A percentile compares a stretch with the other conserved stretches of the same genome.
Conservation (phyloP, 805 yeast species). For the Cyberlindnera nakhonratchasimensis region DNA sequence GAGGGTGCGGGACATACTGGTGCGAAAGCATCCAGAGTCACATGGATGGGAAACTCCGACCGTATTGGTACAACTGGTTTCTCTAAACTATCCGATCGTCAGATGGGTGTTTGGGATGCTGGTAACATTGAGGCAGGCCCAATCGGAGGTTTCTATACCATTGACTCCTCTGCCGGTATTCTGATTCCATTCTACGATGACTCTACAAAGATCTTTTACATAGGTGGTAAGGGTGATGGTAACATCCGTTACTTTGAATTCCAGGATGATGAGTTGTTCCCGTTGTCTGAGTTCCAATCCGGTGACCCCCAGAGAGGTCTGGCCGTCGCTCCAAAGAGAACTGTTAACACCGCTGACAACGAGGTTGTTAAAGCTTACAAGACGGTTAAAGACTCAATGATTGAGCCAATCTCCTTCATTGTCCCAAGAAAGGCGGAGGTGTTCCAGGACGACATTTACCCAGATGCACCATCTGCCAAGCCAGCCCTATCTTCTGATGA, state of each 20-base stretch:
- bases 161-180: conserved; percentile 92
- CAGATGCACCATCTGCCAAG: conserved; percentile 78
- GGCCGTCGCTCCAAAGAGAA: conserved; percentile 81
- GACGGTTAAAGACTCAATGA: conserved; percentile 76
- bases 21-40: conserved; percentile 83
- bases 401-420: conserved; percentile 89
- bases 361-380: conserved; percentile 82
- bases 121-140: conserved; percentile 73
- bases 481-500: conserved; percentile 80
- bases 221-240: conserved; percentile 98
- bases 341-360: conserved; percentile 74
- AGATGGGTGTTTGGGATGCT: conserved; percentile 91
- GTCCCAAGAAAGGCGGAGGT: conserved; percentile 94
- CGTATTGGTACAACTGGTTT: conserved; percentile 93
- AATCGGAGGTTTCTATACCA: conserved; percentile 79
- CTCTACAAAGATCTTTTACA: conserved; percentile 70
- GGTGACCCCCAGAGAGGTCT: conserved; percentile 95
- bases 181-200: conserved; percentile 89
- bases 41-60: conserved; percentile 86
- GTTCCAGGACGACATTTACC: conserved; percentile 90
- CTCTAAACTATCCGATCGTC: conserved; percentile 89
- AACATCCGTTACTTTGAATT: conserved; percentile 92
- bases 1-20: conserved; percentile 93
- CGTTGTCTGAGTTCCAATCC: conserved; percentile 85
- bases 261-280: conserved; percentile 76